Percentiles rank a stretch among this genome's conserved stretches.
phyloP scores from a whole-genome alignment of 2,329 filamentous ascomycete species.

The Aspergillus oerlinghausenensis region DNA sequence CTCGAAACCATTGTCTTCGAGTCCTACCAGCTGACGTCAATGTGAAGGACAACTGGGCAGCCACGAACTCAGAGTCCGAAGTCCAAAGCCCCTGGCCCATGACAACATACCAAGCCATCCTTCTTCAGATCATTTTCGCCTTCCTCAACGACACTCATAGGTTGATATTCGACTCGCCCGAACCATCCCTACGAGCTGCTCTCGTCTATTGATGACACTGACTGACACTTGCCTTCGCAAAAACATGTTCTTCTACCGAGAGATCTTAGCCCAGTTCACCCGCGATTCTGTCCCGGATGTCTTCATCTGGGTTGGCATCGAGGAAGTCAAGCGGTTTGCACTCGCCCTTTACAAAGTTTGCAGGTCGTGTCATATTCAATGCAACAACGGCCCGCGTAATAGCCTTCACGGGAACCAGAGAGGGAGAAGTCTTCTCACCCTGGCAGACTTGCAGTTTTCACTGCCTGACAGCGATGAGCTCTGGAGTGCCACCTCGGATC shows the following conservation, averaged over 20 bases:
- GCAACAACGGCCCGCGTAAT: background rate
- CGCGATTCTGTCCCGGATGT: constrained; percentile 10
- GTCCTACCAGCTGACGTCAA: background rate
- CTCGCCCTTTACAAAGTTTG: constrained; percentile 24
- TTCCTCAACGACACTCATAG: constrained; percentile 10
- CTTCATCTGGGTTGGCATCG: constrained; percentile 18
- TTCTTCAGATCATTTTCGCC: constrained; percentile 24
- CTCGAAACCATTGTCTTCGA: background rate
- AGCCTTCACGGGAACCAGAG: background rate
- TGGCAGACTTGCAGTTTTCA: constrained; percentile 19
- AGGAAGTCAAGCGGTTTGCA: constrained; percentile 26
- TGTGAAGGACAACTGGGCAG: background rate
- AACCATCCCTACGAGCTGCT: constrained; percentile 7
- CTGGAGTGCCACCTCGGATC: constrained; percentile 9
- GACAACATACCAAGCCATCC: constrained; percentile 24
- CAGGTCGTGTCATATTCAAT: constrained; percentile 1
- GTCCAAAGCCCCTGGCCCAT: constrained; percentile 18
- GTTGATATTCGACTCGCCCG: constrained; percentile 2
- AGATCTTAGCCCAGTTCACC: constrained; percentile 17
- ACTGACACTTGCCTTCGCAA: constrained; percentile 19
- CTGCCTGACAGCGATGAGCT: constrained; percentile 20
- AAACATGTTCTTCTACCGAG: constrained; percentile 22
- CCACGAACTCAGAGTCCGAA: background rate
- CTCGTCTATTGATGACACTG: constrained; percentile 17
- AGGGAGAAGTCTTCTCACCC: constrained; percentile 10